phyloP scores from a whole-genome alignment of 1,284 basidiomycete species.

The Cutaneotrichosporon sp. region DNA sequence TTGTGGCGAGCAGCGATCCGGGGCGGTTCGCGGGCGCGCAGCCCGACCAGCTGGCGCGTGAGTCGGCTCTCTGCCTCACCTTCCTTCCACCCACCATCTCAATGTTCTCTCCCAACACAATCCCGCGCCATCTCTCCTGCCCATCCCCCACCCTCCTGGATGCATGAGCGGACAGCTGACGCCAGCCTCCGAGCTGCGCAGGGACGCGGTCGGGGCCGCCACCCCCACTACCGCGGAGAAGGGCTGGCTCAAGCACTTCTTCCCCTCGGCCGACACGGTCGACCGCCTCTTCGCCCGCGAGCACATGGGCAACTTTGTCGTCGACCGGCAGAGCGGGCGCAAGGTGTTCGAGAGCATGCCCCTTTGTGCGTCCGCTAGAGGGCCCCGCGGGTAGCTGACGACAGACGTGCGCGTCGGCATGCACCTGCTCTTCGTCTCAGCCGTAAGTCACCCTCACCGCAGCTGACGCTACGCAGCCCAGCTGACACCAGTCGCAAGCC shows the following conservation, averaged over 20 bases:
- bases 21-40: conserved; percentile 8
- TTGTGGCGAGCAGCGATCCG: conserved; percentile 31
- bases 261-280: conserved; percentile 41
- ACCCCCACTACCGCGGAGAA: conserved; percentile 32
- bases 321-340: conserved; percentile 62
- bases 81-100: no score
- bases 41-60: conserved; percentile 37
- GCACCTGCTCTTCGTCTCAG: conserved; percentile 69
- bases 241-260: conserved; percentile 44
- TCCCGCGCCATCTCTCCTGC: no score
- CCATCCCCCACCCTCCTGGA: neutral
- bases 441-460: conserved; percentile 26
- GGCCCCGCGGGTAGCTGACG: conserved; percentile 13
- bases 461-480: neutral
- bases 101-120: no score
- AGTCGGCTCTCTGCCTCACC: no score
- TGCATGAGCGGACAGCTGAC: no score
- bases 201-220: conserved; percentile 27
- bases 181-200: conserved; percentile 31
- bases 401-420: conserved; percentile 61
- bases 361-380: conserved; percentile 61
- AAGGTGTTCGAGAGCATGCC: conserved; percentile 79
- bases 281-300: conserved; percentile 49
- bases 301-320: conserved; percentile 64
- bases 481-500: conserved; percentile 56